phyloP scores from a whole-genome alignment of 2,329 filamentous ascomycete genomes.

The Arthrobotrys entomopaga region DNA sequence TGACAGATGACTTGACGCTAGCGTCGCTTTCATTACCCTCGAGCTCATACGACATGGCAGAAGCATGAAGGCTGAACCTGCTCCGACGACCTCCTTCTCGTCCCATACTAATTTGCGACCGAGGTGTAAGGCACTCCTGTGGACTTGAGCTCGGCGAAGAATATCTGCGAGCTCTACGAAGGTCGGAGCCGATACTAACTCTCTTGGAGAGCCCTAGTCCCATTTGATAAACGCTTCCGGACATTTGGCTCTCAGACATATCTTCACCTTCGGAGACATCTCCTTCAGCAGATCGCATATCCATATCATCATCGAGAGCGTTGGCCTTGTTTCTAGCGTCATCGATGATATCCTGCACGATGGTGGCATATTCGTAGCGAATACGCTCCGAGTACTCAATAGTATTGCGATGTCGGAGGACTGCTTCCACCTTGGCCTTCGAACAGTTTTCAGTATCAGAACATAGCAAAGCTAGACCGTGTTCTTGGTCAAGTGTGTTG shows the following conservation, averaged over 20 bases:
- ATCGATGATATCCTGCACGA: constrained; percentile 95
- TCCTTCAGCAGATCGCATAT: constrained; percentile 59
- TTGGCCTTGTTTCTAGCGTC: constrained; percentile 87
- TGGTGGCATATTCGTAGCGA: constrained; percentile 87
- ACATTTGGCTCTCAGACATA: constrained; percentile 53
- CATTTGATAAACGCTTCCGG: constrained; percentile 47
- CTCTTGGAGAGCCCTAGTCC: constrained; percentile 54
- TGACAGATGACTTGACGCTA: constrained; percentile 77
- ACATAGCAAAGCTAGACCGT: constrained; percentile 86
- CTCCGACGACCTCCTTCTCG: constrained; percentile 50
- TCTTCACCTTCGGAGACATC: constrained; percentile 55
- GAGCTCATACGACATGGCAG: constrained; percentile 72
- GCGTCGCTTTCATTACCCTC: constrained; percentile 90
- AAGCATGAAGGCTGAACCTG: constrained; percentile 56
- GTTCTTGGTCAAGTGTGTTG: constrained; percentile 90
- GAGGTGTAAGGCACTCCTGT: constrained; percentile 87
- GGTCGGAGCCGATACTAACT: constrained; percentile 55
- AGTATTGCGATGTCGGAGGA: constrained; percentile 88
- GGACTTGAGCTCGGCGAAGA: constrained; percentile 91
- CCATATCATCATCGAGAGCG: constrained; percentile 60
- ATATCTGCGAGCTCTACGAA: constrained; percentile 62
- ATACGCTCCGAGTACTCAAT: constrained; percentile 97
- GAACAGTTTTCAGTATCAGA: constrained; percentile 87
- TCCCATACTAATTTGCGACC: constrained; percentile 74
- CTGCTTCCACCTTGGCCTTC: constrained; percentile 88